A percentile compares a stretch with the other conserved stretches of the same genome.
Evolutionary conservation across 352 stramenopile genomes (phyloP).

Genomic region (Blastocystis sp.): DNA sequence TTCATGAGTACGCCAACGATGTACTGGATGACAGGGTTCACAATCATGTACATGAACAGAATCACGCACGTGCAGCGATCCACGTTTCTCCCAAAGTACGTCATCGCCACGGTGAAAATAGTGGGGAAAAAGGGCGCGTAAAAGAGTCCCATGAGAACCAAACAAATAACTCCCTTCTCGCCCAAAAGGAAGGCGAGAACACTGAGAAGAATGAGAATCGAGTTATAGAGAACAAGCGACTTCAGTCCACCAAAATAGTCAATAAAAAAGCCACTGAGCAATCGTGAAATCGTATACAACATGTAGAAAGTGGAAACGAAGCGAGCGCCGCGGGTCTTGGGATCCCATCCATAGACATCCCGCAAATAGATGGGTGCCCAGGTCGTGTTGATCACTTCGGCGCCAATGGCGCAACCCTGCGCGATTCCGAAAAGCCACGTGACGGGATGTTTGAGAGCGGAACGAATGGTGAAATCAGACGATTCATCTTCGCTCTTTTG

Average conservation of each 20-base stretch:
- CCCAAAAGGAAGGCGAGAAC: constrained; percentile 12
- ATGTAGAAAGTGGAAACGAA: constrained; percentile 45
- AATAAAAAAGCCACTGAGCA: constrained; percentile 51
- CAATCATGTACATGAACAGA: constrained; percentile 41
- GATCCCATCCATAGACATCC: constrained; percentile 53
- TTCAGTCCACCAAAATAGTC: constrained; percentile 9
- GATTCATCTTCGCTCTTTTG: background rate
- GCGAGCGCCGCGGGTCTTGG: constrained; percentile 1
- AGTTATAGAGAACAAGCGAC: constrained; percentile 1
- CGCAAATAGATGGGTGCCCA: constrained; percentile 40
- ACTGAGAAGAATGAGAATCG: background rate
- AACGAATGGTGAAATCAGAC: constrained; percentile 5
- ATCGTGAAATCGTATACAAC: constrained; percentile 16
- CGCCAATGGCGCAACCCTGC: constrained; percentile 1
- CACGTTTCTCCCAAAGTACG: constrained; percentile 16
- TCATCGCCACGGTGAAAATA: constrained; percentile 40
- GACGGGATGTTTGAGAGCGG: constrained; percentile 1
- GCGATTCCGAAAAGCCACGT: constrained; percentile 6
- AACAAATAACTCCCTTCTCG: background rate
- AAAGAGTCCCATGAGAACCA: constrained; percentile 10
- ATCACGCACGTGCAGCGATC: constrained; percentile 39
- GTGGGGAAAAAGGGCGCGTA: constrained; percentile 44
- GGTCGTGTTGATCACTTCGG: constrained; percentile 36
- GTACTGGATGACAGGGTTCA: constrained; percentile 17
- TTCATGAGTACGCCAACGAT: constrained; percentile 14